A percentile compares a stretch with the other conserved stretches of the same genome.
Evolutionary conservation across 345 rosid species (phyloP).

Genomic region (Corchorus olitorius): DNA sequence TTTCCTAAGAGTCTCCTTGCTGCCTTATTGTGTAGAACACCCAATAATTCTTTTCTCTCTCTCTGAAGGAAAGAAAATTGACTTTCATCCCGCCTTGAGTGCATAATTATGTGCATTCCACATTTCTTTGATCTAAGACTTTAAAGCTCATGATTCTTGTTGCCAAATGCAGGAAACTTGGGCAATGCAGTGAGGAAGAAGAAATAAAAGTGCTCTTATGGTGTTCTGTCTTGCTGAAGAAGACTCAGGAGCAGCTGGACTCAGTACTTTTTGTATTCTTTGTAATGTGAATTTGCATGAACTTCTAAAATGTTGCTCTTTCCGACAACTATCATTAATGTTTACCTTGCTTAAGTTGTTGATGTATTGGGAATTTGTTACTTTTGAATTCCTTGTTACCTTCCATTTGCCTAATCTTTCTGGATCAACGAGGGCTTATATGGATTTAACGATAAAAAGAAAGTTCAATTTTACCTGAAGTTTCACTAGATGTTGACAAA

Average conservation of each 20-base stretch:
- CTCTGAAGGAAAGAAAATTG: not conserved
- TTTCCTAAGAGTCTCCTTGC: not conserved
- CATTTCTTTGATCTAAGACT: not conserved
- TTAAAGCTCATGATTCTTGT: not conserved
- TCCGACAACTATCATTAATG: not conserved
- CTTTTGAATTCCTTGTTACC: not conserved
- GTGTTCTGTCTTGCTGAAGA: slow-evolving; percentile 1
- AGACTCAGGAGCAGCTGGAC: not conserved
- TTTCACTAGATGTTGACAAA: no score
- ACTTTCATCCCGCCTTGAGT: not conserved
- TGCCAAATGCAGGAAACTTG: slow-evolving; percentile 17
- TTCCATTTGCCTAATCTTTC: no score
- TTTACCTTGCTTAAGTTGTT: not conserved
- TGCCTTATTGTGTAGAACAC: not conserved
- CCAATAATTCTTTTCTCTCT: not conserved
- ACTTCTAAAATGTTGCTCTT: not conserved
- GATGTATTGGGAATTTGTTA: slow-evolving; percentile 11
- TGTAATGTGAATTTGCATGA: slow-evolving; percentile 1
- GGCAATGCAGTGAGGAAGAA: not conserved
- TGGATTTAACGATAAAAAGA: not conserved
- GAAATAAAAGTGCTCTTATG: slow-evolving; percentile 13
- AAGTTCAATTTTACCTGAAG: not conserved
- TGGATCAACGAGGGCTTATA: not conserved
- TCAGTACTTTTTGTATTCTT: slow-evolving; percentile 2
- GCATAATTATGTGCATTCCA: not conserved